Evolutionary conservation across 2,329 filamentous ascomycete species (phyloP).

Genomic region (Talaromyces sp.): DNA sequence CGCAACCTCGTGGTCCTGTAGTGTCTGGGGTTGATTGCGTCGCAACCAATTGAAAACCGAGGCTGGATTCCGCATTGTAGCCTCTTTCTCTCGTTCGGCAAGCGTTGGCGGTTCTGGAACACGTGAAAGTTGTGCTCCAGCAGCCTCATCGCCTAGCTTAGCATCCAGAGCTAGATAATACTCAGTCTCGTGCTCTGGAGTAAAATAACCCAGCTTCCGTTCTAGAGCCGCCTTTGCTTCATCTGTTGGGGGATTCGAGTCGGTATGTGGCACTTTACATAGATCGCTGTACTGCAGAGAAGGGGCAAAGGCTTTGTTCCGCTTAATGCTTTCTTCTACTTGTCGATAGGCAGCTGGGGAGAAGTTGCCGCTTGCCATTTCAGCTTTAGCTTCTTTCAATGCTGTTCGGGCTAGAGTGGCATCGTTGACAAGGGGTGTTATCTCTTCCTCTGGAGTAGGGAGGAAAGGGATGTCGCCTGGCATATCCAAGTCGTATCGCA

Average conservation of each 20-base stretch:
- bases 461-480: conserved; percentile 51
- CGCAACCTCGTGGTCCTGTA: conserved; percentile 69
- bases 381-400: conserved; percentile 43
- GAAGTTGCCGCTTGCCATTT: conserved; percentile 41
- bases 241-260: conserved; percentile 13
- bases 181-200: conserved; percentile 47
- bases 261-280: conserved; percentile 35
- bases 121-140: conserved; percentile 55
- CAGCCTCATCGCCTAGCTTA: conserved; percentile 43
- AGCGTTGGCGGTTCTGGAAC: conserved; percentile 45
- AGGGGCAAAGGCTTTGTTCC: conserved; percentile 44
- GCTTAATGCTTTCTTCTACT: conserved; percentile 43
- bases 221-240: conserved; percentile 25
- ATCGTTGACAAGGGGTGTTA: conserved; percentile 37
- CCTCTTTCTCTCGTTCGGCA: conserved; percentile 57
- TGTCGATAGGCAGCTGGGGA: conserved; percentile 38
- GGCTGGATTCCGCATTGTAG: conserved; percentile 74
- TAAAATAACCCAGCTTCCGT: conserved; percentile 47
- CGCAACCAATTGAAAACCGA: conserved; percentile 96
- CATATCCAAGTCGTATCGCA: conserved; percentile 70
- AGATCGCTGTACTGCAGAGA: conserved; percentile 36
- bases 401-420: conserved; percentile 35
- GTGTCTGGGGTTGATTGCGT: conserved; percentile 77
- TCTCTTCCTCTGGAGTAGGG: conserved; percentile 46
- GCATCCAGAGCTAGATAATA: conserved; percentile 48